Base-by-base conservation (phyloP, 2,329 filamentous ascomycete species). In the Dendryphion nanum region DNA sequence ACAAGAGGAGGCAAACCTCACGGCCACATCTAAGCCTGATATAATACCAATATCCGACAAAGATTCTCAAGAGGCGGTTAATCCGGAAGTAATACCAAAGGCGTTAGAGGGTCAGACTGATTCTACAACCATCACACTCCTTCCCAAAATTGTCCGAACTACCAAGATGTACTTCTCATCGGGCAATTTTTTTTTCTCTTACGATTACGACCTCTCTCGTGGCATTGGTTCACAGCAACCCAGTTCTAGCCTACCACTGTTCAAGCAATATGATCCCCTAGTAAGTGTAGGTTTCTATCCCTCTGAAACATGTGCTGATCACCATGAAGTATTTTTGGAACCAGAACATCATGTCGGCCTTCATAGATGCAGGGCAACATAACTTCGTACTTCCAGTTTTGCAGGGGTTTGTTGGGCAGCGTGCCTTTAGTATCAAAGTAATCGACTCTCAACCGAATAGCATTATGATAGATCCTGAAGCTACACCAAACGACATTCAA, bases 351-450 rank as follows among this genome's bases (percentile, higher is more conserved):
- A 70, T 87, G 18, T 68, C 77, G 18, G 83, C 86, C 0, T 89
- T 98, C 44, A 78, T 89, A 33, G 77, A 86, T 14, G 75, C 78
- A n/a, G 82, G 85, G 1, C 79, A 87, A 16, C 79, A 89, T 51
- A 71, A 74, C 0, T 76, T 95, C 37, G 75, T 85, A 1, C 68
- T 97, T 16, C 93, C 93, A 2, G 53, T 98, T 3, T 86, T 98
- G 67, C 93, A 97, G 66, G 93, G 93, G 0, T 98, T 97, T 52
- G 81, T 98, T 15, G 91, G 91, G 1, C 93, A 97, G 65, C 76
- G 81, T 45, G 74, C 82, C 2, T 97, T 98, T 60, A 77, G 82
- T 6, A 80, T 90, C 17, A 84, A 89, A 37, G 39, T 57, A 5
- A 49, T 48, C 57, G 79, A 61, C 19, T 45, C 44, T 6, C 44